Base-by-base conservation (phyloP, 1,284 basidiomycete species). In the Coniferiporia sulphurascens region DNA sequence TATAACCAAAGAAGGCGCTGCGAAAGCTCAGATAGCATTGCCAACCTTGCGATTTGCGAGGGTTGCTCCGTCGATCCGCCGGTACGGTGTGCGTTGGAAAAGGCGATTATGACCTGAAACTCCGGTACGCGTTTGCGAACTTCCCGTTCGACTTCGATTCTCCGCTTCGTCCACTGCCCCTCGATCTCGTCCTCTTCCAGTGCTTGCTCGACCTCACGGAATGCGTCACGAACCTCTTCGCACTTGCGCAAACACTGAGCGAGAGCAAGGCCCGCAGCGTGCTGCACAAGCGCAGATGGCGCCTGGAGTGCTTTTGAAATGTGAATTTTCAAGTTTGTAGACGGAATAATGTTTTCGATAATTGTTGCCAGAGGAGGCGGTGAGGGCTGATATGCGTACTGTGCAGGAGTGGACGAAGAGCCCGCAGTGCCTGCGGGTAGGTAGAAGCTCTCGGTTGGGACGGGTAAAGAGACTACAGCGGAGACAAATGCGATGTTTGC, bases 1-100 rank as follows among this genome's bases (percentile, higher is more conserved):
- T 96, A 97, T 36, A 96, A 78, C 78, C 88, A 89, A 56, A 97
- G 74, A 52, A 97, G 72, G 19, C 94, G 75, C 63, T 95, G 84
- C 0, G 91, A 84, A 22, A 81, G 82, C 71, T 97, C 95, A 0
- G 85, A 80, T 21, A 95, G 74, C 63, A 97, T 72, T 0, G 85
- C 82, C 0, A 67, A 66, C 64, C 76, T 77, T 58, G 76, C 73
- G 5, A 67, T 67, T 58, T 78, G 77, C 0, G 65, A 59, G 12
- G 36, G 7, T 7, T 4, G 9, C 10, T 38, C 65, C 57, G 73
- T 67, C 45, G 72, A 71, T 55, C 68, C 63, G 43, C 72, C 71
- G 36, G 70, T 38, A 68, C 64, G 45, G 69, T 69, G 59, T 74
- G 71, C 52, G 66, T 87, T 87, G 6, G 84, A 84, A 70, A 93